Base-by-base conservation (phyloP, 139 green algal genomes). In the Gonium pectorale region DNA sequence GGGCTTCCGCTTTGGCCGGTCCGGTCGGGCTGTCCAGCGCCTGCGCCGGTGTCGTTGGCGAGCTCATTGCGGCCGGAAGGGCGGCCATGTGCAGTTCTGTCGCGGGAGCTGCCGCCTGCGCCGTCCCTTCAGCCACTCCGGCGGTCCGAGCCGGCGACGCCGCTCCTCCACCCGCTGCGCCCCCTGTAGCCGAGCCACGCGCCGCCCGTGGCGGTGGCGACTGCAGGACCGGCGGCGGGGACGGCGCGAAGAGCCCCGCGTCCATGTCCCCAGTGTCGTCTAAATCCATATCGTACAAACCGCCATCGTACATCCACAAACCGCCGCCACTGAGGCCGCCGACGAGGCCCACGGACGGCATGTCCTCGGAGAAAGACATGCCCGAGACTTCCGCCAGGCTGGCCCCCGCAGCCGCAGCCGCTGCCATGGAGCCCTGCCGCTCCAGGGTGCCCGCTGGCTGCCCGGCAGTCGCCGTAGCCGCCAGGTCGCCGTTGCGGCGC, bases 261-360 rank as follows among this genome's bases (percentile, higher is more conserved):
- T 74, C 60, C 60, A 83, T 59, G 6, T 83, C 63, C 8, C 43
- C 74, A 52, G 52, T 67, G 51, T 63, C 35, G 43, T 83, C 66
- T n/a, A n/a, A n/a, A 49, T 72, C 77, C 77, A 83, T 83, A 41
- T 82, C 77, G 62, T 74, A 83, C 77, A 83, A n/a, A 1, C 77
- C 77, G 44, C 49, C 62, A 43, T 73, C 77, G 41, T 83, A 70
- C 9, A 4, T 19, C 62, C 60, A 64, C 41, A 54, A 22, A 1
- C 31, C 31, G 77, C 77, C 75, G 59, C 63, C 63, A 17, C 40
- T 38, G 40, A 83, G 75, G 9, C 75, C 75, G 56, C 75, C 75
- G 6, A 83, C 75, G 0, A 46, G 33, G 59, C 77, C 77, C 11
- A 83, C 1, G 31, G 60, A 74, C 3, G 77, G 60, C 62, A 82